Percentiles rank a stretch among this genome's conserved stretches.
phyloP scores from a whole-genome alignment of 495 filamentous ascomycete species.

The Hypoxylon lenormandii region DNA sequence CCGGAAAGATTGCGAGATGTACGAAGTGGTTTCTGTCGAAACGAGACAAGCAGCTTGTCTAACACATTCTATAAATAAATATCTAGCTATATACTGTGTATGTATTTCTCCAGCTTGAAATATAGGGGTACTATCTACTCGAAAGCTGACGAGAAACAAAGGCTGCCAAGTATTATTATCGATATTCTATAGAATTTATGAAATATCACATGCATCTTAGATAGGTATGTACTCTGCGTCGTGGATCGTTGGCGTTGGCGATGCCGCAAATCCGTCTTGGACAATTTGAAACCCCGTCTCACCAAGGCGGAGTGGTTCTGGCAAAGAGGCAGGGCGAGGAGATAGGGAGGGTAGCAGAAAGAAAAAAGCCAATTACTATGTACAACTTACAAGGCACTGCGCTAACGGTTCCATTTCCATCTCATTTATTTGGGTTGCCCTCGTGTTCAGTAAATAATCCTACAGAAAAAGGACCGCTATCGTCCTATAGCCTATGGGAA shows the following conservation, averaged over 20 bases:
- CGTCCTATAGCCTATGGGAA: background rate
- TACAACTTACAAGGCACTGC: background rate
- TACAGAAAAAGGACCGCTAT: conserved; percentile 4
- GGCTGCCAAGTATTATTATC: background rate
- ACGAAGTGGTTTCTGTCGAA: background rate
- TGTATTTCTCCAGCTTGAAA: background rate
- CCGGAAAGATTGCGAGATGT: conserved; percentile 1
- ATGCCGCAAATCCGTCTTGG: conserved; percentile 29
- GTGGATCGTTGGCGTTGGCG: conserved; percentile 9
- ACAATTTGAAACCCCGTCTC: conserved; percentile 10
- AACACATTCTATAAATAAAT: too few species aligned
- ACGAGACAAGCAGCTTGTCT: background rate
- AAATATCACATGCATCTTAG: conserved; percentile 6
- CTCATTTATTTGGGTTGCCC: background rate
- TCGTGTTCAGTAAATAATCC: conserved; percentile 1
- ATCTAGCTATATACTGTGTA: too few species aligned
- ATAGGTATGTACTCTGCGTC: conserved; percentile 18
- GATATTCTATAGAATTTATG: conserved; percentile 26
- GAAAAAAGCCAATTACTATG: background rate
- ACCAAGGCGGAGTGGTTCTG: conserved; percentile 8
- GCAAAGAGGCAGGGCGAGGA: too few species aligned
- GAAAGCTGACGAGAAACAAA: too few species aligned
- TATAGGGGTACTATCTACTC: background rate
- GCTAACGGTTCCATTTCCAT: conserved; percentile 1
- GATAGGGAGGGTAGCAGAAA: background rate